A percentile compares a stretch with the other conserved stretches of the same genome.
These are phyloP conservation scores for Mortierella sp. DNA, from an alignment of 371 early-diverging fungal genomes.

Conservation along the genomic window DNA sequence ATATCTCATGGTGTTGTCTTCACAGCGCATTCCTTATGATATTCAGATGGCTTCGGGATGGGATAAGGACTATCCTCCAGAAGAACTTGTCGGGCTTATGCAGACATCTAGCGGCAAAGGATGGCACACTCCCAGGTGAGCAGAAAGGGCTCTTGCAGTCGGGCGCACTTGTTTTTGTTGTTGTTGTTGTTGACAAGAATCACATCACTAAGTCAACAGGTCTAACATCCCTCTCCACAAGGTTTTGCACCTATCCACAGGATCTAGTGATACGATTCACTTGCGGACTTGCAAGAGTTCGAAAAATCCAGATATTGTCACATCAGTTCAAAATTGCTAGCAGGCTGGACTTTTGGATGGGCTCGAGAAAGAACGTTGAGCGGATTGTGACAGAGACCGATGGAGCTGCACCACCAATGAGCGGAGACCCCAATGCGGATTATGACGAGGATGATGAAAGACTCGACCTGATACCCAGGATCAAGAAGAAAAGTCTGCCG, in stretches of 20 bases:
- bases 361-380: conserved; percentile 46
- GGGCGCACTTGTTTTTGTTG: no score
- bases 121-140: conserved; percentile 69
- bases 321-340: conserved; percentile 88
- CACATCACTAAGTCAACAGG: no score
- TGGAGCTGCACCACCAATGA: conserved; percentile 3
- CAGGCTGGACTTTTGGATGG: conserved; percentile 77
- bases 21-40: conserved; percentile 57
- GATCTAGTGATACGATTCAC: conserved; percentile 70
- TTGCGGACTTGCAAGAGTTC: conserved; percentile 68
- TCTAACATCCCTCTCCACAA: conserved; percentile 26
- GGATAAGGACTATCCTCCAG: conserved; percentile 64
- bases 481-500: conserved; percentile 19
- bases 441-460: conserved; percentile 27
- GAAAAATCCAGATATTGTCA: conserved; percentile 77
- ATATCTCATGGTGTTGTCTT: conserved; percentile 47
- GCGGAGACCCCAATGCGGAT: conserved; percentile 5
- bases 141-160: neutral
- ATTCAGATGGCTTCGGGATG: conserved; percentile 61
- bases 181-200: no score
- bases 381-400: conserved; percentile 16
- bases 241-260: conserved; percentile 81
- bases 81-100: conserved; percentile 56
- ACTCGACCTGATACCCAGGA: conserved; percentile 19
- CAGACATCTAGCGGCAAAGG: conserved; percentile 60